phyloP scores from a whole-genome alignment of 2,329 filamentous ascomycete genomes.

The Xylariaceae sp. region DNA sequence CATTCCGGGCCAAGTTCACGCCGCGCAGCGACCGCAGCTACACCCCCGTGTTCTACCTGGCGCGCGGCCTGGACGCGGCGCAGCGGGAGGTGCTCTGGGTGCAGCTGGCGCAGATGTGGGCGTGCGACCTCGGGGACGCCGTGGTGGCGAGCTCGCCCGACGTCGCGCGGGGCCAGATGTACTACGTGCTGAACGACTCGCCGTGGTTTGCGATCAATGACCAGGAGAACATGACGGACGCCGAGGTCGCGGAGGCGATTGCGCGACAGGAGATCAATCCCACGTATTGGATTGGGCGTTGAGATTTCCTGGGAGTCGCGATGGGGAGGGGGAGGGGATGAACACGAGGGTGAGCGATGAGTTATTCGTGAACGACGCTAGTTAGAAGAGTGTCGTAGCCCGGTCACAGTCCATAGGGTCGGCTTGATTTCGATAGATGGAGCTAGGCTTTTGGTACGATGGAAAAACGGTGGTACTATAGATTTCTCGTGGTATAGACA shows the following conservation, averaged over 20 bases:
- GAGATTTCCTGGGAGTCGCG: too few species aligned
- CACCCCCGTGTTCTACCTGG: conserved; percentile 27
- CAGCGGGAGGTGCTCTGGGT: conserved; percentile 18
- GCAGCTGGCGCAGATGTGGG: conserved; percentile 23
- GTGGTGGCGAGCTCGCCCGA: conserved; percentile 11
- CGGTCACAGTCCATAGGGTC: too few species aligned
- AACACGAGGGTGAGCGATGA: too few species aligned
- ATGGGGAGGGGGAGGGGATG: too few species aligned
- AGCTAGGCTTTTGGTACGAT: too few species aligned
- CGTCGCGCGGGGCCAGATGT: conserved; percentile 20
- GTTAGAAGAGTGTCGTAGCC: too few species aligned
- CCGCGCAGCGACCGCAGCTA: conserved; percentile 24
- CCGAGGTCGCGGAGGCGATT: conserved; percentile 26
- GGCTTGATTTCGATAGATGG: too few species aligned
- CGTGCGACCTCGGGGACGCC: conserved; percentile 14
- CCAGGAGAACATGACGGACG: conserved; percentile 27
- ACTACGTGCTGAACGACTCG: conserved; percentile 23
- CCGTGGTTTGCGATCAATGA: conserved; percentile 27
- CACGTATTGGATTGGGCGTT: conserved; percentile 24
- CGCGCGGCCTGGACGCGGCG: conserved; percentile 17
- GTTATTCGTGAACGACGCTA: too few species aligned
- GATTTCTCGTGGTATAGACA: too few species aligned
- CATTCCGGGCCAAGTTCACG: conserved; percentile 27
- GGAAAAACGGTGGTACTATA: too few species aligned
- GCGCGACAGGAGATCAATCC: conserved; percentile 17